A percentile compares a stretch with the other conserved stretches of the same genome.
phyloP scores from a whole-genome alignment of 345 rosid genomes.

The Populus tremula region DNA sequence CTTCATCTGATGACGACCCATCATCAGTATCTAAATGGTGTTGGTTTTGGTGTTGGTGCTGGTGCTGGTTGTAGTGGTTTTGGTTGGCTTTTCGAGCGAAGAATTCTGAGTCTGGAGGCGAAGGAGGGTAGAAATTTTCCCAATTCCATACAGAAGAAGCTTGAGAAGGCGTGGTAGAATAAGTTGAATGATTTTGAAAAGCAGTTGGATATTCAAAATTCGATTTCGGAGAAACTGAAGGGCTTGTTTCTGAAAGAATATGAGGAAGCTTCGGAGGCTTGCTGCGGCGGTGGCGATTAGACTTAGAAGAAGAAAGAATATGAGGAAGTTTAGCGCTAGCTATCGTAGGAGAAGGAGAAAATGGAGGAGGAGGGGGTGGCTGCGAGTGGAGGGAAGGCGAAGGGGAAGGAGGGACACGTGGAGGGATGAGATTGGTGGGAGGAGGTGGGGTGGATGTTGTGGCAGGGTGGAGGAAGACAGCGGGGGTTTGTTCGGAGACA shows the following conservation, averaged over 20 bases:
- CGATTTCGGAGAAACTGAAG: slow-evolving; percentile 57
- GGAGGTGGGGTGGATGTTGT: slow-evolving; percentile 10
- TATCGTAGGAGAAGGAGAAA: slow-evolving; percentile 42
- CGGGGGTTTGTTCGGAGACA: slow-evolving; percentile 82
- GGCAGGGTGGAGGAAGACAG: slow-evolving; percentile 55
- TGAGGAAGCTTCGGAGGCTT: slow-evolving; percentile 69
- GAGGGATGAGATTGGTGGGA: slow-evolving; percentile 27
- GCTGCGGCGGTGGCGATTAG: slow-evolving; percentile 28
- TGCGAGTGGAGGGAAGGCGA: slow-evolving; percentile 43
- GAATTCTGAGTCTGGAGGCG: slow-evolving; percentile 90
- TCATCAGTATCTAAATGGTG: slow-evolving; percentile 31
- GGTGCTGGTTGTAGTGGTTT: slow-evolving; percentile 19
- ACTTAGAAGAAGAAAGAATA: slow-evolving; percentile 40
- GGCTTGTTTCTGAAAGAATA: slow-evolving; percentile 84
- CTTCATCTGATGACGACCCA: slow-evolving; percentile 1
- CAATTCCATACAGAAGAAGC: slow-evolving; percentile 95
- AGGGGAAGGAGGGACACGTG: slow-evolving; percentile 45
- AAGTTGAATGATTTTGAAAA: slow-evolving; percentile 59
- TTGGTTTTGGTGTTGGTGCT: background rate
- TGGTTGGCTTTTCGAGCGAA: slow-evolving; percentile 49
- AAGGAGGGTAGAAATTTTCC: slow-evolving; percentile 94
- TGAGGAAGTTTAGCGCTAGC: slow-evolving; percentile 58
- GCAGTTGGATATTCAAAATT: slow-evolving; percentile 59
- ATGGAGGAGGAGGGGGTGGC: slow-evolving; percentile 37
- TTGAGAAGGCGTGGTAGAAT: slow-evolving; percentile 78